A percentile compares a stretch with the other conserved stretches of the same genome.
These are phyloP conservation scores for Aquilaria agallochum DNA, from an alignment of 441 rosid species.

Conservation along the genomic window DNA sequence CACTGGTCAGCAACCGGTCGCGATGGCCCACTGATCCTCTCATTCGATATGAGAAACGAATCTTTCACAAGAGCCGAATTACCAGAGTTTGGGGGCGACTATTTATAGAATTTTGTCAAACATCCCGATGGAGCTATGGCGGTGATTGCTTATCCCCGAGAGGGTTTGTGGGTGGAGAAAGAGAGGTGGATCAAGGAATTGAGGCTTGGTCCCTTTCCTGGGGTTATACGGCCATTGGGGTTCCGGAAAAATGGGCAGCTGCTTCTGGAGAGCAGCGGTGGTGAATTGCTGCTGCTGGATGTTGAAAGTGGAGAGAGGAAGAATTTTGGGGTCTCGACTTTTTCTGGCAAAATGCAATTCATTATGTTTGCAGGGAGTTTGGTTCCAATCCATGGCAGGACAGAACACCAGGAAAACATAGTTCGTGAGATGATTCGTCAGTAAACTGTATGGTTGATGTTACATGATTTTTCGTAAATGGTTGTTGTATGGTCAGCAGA, in stretches of 20 bases:
- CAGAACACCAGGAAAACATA: neutral
- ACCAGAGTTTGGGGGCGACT: neutral
- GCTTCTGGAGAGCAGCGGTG: neutral
- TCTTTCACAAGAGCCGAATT: neutral
- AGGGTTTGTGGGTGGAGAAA: slow-evolving; percentile 14
- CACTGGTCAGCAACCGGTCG: neutral
- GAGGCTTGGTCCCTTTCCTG: slow-evolving; percentile 1
- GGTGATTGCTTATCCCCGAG: slow-evolving; percentile 4
- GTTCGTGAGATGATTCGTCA: neutral
- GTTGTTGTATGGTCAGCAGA: too few relatives aligned
- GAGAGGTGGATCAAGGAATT: slow-evolving; percentile 8
- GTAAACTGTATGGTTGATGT: too few relatives aligned
- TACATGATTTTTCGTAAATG: too few relatives aligned
- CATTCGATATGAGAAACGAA: slow-evolving; percentile 7
- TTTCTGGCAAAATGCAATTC: neutral
- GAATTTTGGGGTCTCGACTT: neutral
- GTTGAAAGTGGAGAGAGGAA: neutral
- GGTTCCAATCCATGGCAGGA: slow-evolving; percentile 5
- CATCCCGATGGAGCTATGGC: neutral
- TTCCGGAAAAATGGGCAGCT: slow-evolving; percentile 14
- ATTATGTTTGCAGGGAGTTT: slow-evolving; percentile 4
- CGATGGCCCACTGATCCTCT: neutral
- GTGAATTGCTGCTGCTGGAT: slow-evolving; percentile 1
- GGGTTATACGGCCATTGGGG: slow-evolving; percentile 7
- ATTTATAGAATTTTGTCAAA: too few relatives aligned